phyloP scores from a whole-genome alignment of 2,329 filamentous ascomycete species.

The Epichloe uncinata region DNA sequence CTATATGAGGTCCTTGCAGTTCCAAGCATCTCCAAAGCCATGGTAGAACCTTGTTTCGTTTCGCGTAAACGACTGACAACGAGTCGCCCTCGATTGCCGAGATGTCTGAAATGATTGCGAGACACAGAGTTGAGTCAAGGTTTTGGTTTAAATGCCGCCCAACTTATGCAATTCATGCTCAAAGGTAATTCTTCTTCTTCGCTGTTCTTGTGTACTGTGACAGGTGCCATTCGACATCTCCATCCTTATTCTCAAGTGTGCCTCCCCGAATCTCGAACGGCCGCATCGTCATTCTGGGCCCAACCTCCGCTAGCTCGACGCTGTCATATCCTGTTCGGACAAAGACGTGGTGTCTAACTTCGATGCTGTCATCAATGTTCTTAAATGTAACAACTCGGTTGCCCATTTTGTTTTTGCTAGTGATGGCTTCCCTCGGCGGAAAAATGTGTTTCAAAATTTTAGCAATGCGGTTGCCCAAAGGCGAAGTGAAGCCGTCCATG shows the following conservation, averaged over 20 bases:
- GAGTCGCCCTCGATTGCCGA: neutral
- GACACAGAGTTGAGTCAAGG: neutral
- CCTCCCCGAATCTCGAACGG: slow-evolving; percentile 83
- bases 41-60: neutral
- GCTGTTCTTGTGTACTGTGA: slow-evolving; percentile 90
- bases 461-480: slow-evolving; percentile 67
- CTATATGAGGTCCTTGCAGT: neutral
- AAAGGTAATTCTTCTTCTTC: slow-evolving; percentile 59
- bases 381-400: slow-evolving; percentile 87
- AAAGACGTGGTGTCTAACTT: slow-evolving; percentile 74
- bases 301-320: slow-evolving; percentile 79
- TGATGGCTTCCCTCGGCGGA: slow-evolving; percentile 69
- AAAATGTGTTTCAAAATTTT: slow-evolving; percentile 92
- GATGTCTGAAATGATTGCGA: neutral
- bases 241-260: slow-evolving; percentile 86
- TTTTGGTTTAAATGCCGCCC: neutral
- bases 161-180: neutral
- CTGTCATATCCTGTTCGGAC: slow-evolving; percentile 84
- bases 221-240: slow-evolving; percentile 92
- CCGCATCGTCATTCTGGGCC: slow-evolving; percentile 94
- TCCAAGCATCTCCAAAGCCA: neutral
- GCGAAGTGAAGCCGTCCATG: slow-evolving; percentile 83
- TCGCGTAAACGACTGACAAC: neutral
- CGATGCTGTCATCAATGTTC: slow-evolving; percentile 86
- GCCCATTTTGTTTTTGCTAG: slow-evolving; percentile 61